These are phyloP conservation scores for Lactifluus piperatus DNA, from an alignment of 768 basidiomycete species.

Conservation along the genomic window DNA sequence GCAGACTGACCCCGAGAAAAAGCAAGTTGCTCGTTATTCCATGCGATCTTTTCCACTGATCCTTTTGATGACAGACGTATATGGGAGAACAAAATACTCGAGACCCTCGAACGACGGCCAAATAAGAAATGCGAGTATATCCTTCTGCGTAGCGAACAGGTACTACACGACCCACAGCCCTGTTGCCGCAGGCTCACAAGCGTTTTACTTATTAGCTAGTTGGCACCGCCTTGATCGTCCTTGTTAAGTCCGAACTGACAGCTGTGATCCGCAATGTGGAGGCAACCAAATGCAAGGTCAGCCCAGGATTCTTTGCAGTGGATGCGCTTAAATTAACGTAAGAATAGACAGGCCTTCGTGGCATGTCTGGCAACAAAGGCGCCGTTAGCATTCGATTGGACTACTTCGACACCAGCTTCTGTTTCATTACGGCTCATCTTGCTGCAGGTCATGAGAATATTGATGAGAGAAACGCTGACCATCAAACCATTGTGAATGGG, in stretches of 20 bases:
- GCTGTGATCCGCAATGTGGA: constrained; percentile 87
- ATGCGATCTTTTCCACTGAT: background rate
- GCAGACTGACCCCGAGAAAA: constrained; percentile 90
- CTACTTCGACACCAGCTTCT: constrained; percentile 84
- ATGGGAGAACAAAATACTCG: constrained; percentile 80
- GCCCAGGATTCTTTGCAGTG: background rate
- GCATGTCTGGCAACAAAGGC: constrained; percentile 97
- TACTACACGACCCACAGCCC: constrained; percentile 23
- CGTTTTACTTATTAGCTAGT: constrained; percentile 60
- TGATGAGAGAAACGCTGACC: constrained; percentile 88
- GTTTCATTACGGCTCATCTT: constrained; percentile 92
- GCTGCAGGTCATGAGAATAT: constrained; percentile 92
- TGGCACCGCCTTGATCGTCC: constrained; percentile 83
- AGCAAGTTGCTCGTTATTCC: constrained; percentile 35
- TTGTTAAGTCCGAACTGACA: constrained; percentile 72
- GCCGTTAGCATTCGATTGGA: constrained; percentile 92
- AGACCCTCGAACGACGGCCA: constrained; percentile 64
- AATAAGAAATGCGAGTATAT: constrained; percentile 69
- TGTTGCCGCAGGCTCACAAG: background rate
- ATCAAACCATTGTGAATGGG: constrained; percentile 74
- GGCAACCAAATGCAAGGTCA: constrained; percentile 84
- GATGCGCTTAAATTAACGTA: background rate
- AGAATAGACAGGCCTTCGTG: constrained; percentile 70
- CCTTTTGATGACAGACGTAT: constrained; percentile 44
- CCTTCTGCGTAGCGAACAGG: constrained; percentile 88